A percentile compares a stretch with the other conserved stretches of the same genome.
Evolutionary conservation across 768 basidiomycete genomes (phyloP).

Genomic region (Pleurotus tuoliensis): DNA sequence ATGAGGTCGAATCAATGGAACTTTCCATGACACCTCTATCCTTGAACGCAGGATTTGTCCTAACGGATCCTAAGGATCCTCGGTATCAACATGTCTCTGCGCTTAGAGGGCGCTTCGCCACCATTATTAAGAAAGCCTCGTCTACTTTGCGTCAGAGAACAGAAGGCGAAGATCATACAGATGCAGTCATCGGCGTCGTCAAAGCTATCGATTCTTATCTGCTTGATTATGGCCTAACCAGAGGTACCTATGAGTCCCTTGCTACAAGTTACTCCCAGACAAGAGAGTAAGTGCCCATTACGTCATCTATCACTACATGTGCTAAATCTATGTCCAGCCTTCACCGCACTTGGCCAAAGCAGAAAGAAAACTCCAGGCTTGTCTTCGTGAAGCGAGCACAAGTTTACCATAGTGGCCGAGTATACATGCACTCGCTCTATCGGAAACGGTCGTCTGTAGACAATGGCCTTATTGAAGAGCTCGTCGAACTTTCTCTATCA

Average conservation of each 20-base stretch:
- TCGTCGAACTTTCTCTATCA: constrained; percentile 73
- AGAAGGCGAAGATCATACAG: constrained; percentile 79
- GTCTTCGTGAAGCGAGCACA: constrained; percentile 77
- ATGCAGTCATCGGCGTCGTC: constrained; percentile 72
- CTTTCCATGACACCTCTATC: constrained; percentile 64
- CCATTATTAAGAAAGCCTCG: constrained; percentile 65
- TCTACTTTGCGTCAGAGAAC: constrained; percentile 55
- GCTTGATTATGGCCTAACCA: constrained; percentile 63
- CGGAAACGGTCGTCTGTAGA: constrained; percentile 73
- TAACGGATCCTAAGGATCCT: constrained; percentile 69
- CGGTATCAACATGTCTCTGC: constrained; percentile 63
- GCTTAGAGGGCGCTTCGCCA: constrained; percentile 63
- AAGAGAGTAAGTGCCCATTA: constrained; percentile 45
- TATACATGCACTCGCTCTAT: constrained; percentile 76
- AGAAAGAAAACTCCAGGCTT: constrained; percentile 72
- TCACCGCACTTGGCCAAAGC: constrained; percentile 64
- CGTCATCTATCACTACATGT: not conserved
- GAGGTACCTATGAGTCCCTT: constrained; percentile 54
- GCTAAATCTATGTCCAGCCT: constrained; percentile 32
- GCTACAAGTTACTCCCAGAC: constrained; percentile 66
- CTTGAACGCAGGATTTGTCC: constrained; percentile 69
- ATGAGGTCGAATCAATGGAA: constrained; percentile 62
- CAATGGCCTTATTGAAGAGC: constrained; percentile 60
- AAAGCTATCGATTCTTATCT: constrained; percentile 75
- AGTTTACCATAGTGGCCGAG: constrained; percentile 68